Evolutionary conservation across 768 basidiomycete genomes (phyloP).

Genomic region (Cantharellus anzutake): DNA sequence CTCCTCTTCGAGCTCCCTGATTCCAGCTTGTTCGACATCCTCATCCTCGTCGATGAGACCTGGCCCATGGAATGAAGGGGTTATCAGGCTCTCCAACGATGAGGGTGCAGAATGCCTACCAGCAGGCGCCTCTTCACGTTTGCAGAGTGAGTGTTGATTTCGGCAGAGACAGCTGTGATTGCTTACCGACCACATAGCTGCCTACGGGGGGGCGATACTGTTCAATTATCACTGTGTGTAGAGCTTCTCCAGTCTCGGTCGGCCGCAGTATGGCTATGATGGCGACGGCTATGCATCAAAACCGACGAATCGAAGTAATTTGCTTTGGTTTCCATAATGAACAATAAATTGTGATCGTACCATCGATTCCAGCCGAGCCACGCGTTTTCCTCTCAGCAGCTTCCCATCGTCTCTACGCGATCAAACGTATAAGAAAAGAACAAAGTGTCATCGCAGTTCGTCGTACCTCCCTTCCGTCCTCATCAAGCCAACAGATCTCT

Average conservation of each 20-base stretch:
- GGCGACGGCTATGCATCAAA: constrained; percentile 43
- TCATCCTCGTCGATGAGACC: constrained; percentile 80
- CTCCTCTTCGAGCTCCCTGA: constrained; percentile 84
- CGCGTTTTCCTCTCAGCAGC: constrained; percentile 69
- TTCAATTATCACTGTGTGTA: constrained; percentile 71
- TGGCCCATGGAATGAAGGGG: constrained; percentile 11
- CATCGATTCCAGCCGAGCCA: constrained; percentile 59
- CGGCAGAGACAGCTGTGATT: constrained; percentile 20
- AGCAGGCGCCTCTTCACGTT: background rate
- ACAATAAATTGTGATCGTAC: constrained; percentile 18
- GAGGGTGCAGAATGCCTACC: background rate
- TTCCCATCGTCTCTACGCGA: constrained; percentile 64
- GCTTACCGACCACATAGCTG: constrained; percentile 51
- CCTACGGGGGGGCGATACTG: constrained; percentile 83
- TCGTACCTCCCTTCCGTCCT: constrained; percentile 50
- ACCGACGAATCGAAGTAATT: background rate
- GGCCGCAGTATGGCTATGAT: constrained; percentile 67
- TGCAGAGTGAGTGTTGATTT: background rate
- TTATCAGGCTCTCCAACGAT: constrained; percentile 8
- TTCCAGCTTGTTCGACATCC: constrained; percentile 60
- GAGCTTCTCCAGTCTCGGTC: constrained; percentile 45
- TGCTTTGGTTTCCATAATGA: too few relatives aligned
- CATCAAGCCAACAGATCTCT: constrained; percentile 64
- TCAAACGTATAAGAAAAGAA: background rate
- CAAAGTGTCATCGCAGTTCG: background rate